A percentile compares a stretch with the other conserved stretches of the same genome.
phyloP scores from a whole-genome alignment of 2,329 filamentous ascomycete species.

The Lithohypha guttulata region DNA sequence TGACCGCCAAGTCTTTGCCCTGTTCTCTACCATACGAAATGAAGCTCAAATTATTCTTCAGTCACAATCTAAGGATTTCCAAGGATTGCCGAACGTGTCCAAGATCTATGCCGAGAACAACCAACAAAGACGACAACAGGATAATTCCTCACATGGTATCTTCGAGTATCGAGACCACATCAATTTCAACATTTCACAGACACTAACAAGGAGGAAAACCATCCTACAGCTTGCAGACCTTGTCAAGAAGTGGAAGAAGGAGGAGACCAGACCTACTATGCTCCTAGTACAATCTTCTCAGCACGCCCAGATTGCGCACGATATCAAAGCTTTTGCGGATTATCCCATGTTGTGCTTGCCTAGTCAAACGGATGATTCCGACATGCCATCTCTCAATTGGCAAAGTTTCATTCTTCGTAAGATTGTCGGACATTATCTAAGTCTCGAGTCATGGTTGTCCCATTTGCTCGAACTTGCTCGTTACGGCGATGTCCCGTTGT shows the following conservation, averaged over 20 bases:
- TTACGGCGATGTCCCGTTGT: conserved; percentile 89
- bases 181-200: conserved; percentile 74
- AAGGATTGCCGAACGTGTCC: conserved; percentile 80
- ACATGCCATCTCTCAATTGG: conserved; percentile 86
- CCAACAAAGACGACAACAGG: conserved; percentile 51
- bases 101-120: conserved; percentile 77
- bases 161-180: conserved; percentile 81
- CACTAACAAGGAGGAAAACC: conserved; percentile 81
- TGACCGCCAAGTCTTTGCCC: conserved; percentile 82
- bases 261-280: conserved; percentile 69
- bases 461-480: conserved; percentile 79
- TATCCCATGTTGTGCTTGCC: conserved; percentile 74
- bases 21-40: conserved; percentile 74
- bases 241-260: conserved; percentile 80
- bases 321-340: conserved; percentile 72
- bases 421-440: conserved; percentile 79
- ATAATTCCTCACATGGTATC: conserved; percentile 61
- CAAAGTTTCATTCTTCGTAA: conserved; percentile 79
- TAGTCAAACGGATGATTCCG: conserved; percentile 72
- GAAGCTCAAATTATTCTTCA: conserved; percentile 83
- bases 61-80: conserved; percentile 67
- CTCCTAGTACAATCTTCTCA: conserved; percentile 87
- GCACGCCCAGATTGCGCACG: conserved; percentile 66
- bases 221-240: conserved; percentile 78
- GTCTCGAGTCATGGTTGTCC: conserved; percentile 82